A percentile compares a stretch with the other conserved stretches of the same genome.
These are phyloP conservation scores for Tilletia caries DNA, from an alignment of 1,284 basidiomycete species.

Conservation along the genomic window DNA sequence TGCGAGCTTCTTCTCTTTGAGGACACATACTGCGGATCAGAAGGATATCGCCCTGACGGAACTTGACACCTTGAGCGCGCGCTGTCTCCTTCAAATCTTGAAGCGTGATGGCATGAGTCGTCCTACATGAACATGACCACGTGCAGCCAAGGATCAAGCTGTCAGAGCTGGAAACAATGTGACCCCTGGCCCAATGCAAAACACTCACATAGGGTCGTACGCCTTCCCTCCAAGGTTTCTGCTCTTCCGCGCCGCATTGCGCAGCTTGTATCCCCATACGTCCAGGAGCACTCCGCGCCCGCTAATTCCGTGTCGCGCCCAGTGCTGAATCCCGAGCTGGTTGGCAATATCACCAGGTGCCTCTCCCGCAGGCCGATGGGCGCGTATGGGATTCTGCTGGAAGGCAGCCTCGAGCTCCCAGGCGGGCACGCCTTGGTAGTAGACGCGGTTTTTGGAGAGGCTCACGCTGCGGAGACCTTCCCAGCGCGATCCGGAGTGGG, in stretches of 20 bases:
- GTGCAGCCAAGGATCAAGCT: too few species aligned
- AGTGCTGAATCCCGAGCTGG: conserved; percentile 33
- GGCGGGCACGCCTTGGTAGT: conserved; percentile 35
- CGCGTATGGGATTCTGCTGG: conserved; percentile 24
- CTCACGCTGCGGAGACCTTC: conserved; percentile 60
- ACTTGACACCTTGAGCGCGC: conserved; percentile 61
- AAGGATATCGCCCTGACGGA: conserved; percentile 38
- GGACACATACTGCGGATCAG: conserved; percentile 27
- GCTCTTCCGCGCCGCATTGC: conserved; percentile 10
- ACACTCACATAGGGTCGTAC: conserved; percentile 9
- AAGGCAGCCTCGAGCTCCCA: conserved; percentile 33
- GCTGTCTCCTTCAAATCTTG: conserved; percentile 65
- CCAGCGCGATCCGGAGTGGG: conserved; percentile 73
- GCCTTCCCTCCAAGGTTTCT: conserved; percentile 12
- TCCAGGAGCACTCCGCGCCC: conserved; percentile 69
- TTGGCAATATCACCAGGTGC: conserved; percentile 15
- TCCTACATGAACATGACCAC: conserved; percentile 56
- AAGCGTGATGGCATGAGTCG: conserved; percentile 62
- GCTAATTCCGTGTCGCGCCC: conserved; percentile 69
- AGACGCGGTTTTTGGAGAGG: conserved; percentile 35
- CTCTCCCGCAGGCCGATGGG: conserved; percentile 19
- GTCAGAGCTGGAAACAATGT: too few species aligned
- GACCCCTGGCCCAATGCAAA: not conserved
- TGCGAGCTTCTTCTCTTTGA: too few species aligned
- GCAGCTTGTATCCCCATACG: conserved; percentile 53